Evolutionary conservation across 768 basidiomycete species (phyloP).

Genomic region (Lepiota venenata): DNA sequence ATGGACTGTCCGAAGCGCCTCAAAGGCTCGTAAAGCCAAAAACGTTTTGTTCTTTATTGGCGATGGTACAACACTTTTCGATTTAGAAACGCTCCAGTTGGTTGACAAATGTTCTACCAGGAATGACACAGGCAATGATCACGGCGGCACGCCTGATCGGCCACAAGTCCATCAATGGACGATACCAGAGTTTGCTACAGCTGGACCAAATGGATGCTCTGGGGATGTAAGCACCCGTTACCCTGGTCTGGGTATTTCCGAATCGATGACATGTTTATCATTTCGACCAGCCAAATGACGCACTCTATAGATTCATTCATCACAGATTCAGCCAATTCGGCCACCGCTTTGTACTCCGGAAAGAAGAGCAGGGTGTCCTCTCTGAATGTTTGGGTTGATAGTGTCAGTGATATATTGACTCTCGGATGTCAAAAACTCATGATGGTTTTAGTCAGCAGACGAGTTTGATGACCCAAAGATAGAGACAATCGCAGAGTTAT

Average conservation of each 20-base stretch:
- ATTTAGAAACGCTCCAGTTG: not conserved
- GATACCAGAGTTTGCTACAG: constrained; percentile 44
- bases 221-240: constrained; percentile 31
- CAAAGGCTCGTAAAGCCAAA: constrained; percentile 33
- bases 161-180: constrained; percentile 45
- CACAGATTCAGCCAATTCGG: constrained; percentile 46
- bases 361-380: constrained; percentile 42
- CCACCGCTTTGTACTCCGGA: constrained; percentile 41
- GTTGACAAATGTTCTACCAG: constrained; percentile 18
- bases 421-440: not conserved
- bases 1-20: constrained; percentile 35
- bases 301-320: constrained; percentile 46
- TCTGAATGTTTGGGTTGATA: constrained; percentile 39
- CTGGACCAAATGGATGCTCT: constrained; percentile 44
- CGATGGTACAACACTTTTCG: constrained; percentile 29
- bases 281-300: constrained; percentile 37
- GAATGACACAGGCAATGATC: constrained; percentile 48
- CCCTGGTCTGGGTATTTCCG: not conserved
- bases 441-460: constrained; percentile 28
- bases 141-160: constrained; percentile 42
- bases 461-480: constrained; percentile 42
- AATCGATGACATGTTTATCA: not conserved
- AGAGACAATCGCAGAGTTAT: constrained; percentile 42
- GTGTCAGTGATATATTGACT: constrained; percentile 24
- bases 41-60: constrained; percentile 44